These are phyloP conservation scores for Senecio squalidus DNA, from an alignment of 140 eudicot genomes.

Conservation along the genomic window DNA sequence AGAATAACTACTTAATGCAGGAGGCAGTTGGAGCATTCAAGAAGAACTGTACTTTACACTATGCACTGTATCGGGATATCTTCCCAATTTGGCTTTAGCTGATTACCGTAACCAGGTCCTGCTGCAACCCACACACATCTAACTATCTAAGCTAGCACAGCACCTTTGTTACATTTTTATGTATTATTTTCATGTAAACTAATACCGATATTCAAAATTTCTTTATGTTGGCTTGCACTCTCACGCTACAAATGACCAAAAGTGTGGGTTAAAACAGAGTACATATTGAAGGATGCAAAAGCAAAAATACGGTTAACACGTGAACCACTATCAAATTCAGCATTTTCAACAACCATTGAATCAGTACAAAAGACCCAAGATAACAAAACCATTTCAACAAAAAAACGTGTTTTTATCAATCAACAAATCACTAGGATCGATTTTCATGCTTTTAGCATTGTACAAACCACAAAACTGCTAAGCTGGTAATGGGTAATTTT, in stretches of 20 bases:
- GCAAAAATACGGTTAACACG: no score
- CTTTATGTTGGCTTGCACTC: no score
- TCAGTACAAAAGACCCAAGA: not conserved
- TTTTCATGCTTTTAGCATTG: not conserved
- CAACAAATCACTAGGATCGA: not conserved
- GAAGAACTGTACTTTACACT: slow-evolving; percentile 49
- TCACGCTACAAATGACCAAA: no score
- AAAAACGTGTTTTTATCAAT: not conserved
- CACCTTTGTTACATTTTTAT: not conserved
- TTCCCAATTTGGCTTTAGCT: slow-evolving; percentile 54
- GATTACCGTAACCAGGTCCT: no score
- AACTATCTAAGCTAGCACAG: not conserved
- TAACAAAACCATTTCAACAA: not conserved
- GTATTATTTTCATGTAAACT: no score
- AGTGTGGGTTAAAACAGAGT: no score
- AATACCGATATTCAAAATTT: no score
- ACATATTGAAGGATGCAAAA: no score
- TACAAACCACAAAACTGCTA: not conserved
- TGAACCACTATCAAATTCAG: no score
- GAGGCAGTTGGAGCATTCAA: slow-evolving; percentile 42
- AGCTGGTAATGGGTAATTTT: no score
- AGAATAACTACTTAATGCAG: slow-evolving; percentile 27
- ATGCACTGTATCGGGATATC: slow-evolving; percentile 36
- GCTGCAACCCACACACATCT: not conserved
- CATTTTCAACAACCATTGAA: not conserved